A percentile compares a stretch with the other conserved stretches of the same genome.
Evolutionary conservation across 352 stramenopile genomes (phyloP).

Genomic region (Phytophthora cactorum): DNA sequence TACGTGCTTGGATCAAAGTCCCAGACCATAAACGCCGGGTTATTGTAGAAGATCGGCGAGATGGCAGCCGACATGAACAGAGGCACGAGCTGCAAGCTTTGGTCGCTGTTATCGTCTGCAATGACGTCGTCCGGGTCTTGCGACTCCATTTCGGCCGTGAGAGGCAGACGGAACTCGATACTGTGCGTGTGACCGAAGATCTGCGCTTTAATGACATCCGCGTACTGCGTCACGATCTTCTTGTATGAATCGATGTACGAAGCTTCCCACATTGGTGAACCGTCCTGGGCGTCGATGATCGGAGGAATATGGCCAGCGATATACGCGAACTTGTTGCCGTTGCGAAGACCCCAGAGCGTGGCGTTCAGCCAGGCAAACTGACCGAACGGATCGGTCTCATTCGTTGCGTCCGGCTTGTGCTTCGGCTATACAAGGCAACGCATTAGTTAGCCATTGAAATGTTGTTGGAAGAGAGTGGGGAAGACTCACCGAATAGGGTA

Average conservation of each 20-base stretch:
- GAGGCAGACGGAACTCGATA: slow-evolving; percentile 86
- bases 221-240: slow-evolving; percentile 66
- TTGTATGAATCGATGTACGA: slow-evolving; percentile 86
- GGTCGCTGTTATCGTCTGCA: slow-evolving; percentile 9
- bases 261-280: slow-evolving; percentile 87
- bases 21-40: slow-evolving; percentile 91
- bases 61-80: slow-evolving; percentile 84
- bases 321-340: not conserved
- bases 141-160: slow-evolving; percentile 22
- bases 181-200: slow-evolving; percentile 93
- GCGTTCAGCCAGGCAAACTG: not conserved
- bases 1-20: slow-evolving; percentile 72
- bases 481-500: slow-evolving; percentile 69
- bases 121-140: slow-evolving; percentile 16
- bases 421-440: slow-evolving; percentile 42
- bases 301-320: slow-evolving; percentile 91
- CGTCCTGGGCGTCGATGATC: slow-evolving; percentile 88
- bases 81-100: slow-evolving; percentile 51
- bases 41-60: slow-evolving; percentile 91
- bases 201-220: slow-evolving; percentile 78
- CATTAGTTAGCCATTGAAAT: not conserved
- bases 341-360: not conserved
- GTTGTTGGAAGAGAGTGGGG: not conserved
- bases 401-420: slow-evolving; percentile 69
- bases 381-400: slow-evolving; percentile 71